Evolutionary conservation across 2,329 filamentous ascomycete genomes (phyloP).

Genomic region (Chaetomiaceae sp.): DNA sequence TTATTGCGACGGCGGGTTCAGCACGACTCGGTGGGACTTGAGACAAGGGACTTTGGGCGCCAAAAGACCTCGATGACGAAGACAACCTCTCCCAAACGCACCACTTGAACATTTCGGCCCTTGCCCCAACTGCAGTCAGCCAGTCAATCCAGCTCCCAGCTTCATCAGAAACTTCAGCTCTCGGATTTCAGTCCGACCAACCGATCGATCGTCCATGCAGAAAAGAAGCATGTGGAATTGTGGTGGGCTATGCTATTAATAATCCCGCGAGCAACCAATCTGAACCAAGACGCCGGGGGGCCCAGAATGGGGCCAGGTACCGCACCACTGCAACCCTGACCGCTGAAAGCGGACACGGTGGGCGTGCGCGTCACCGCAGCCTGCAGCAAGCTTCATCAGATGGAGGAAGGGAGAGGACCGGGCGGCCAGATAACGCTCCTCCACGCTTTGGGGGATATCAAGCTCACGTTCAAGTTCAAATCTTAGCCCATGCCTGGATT

Average conservation of each 20-base stretch:
- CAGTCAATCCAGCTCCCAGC: neutral
- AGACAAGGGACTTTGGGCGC: neutral
- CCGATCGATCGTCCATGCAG: neutral
- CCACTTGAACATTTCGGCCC: no score
- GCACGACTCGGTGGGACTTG: neutral
- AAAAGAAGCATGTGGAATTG: conserved; percentile 5
- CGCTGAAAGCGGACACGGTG: neutral
- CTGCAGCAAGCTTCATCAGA: neutral
- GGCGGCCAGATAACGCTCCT: no score
- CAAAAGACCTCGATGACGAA: neutral
- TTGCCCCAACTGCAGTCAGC: no score
- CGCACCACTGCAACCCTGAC: conserved; percentile 8
- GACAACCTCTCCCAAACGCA: neutral
- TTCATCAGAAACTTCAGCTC: neutral
- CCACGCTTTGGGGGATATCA: no score
- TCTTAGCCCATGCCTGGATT: no score
- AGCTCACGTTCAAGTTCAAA: no score
- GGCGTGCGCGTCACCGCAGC: conserved; percentile 2
- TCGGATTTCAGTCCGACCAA: neutral
- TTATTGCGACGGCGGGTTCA: no score
- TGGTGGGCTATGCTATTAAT: conserved; percentile 16
- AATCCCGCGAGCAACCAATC: conserved; percentile 6
- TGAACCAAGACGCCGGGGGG: neutral
- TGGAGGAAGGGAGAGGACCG: no score
- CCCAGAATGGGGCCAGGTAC: neutral